phyloP scores from a whole-genome alignment of 23 red algal species.

The Agarophyton chilense region DNA sequence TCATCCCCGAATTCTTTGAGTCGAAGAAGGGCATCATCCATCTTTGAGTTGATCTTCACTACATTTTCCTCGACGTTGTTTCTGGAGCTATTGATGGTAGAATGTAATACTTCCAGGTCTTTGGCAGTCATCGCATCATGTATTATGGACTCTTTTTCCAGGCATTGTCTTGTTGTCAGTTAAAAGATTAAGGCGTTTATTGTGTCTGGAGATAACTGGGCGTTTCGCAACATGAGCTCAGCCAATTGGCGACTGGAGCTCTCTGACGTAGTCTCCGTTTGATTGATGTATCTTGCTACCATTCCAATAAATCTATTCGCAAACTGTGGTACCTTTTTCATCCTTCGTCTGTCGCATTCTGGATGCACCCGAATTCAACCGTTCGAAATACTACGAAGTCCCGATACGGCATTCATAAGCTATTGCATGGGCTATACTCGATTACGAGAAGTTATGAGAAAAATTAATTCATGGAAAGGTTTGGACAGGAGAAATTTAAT shows the following conservation, averaged over 20 bases:
- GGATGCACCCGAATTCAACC: too few relatives aligned
- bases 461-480: too few relatives aligned
- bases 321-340: neutral
- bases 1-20: too few relatives aligned
- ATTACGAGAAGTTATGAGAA: too few relatives aligned
- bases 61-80: too few relatives aligned
- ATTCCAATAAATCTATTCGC: neutral
- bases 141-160: neutral
- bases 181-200: neutral
- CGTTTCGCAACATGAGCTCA: neutral
- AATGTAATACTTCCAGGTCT: neutral
- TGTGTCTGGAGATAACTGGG: neutral
- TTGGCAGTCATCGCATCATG: neutral
- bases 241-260: neutral
- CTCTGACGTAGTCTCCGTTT: neutral
- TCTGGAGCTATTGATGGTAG: neutral
- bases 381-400: too few relatives aligned
- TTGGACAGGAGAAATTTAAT: too few relatives aligned
- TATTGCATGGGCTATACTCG: too few relatives aligned
- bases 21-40: too few relatives aligned
- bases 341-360: too few relatives aligned
- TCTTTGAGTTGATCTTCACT: too few relatives aligned
- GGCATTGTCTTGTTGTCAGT: neutral
- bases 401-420: too few relatives aligned
- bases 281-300: neutral